phyloP scores from a whole-genome alignment of 176 grass and related monocot genomes.

The Stipa capillata region DNA sequence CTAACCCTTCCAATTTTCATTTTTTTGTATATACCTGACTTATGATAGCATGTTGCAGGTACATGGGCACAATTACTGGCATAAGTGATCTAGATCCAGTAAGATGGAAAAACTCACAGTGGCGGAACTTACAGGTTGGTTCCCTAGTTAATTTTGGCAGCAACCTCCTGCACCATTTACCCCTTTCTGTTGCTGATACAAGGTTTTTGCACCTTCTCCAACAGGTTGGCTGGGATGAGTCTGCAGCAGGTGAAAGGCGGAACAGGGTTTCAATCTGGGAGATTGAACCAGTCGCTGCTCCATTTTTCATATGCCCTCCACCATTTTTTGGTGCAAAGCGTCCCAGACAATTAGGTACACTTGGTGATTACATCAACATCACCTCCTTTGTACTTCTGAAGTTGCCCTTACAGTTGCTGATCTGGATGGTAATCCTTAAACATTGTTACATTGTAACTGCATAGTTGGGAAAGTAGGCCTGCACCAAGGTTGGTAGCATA shows the following conservation, averaged over 20 bases:
- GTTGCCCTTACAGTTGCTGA: background rate
- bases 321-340: slow-evolving; percentile 69
- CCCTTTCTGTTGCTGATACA: background rate
- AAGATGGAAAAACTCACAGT: slow-evolving; percentile 79
- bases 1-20: background rate
- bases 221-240: slow-evolving; percentile 88
- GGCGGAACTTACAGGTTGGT: slow-evolving; percentile 74
- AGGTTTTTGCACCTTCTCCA: background rate
- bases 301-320: slow-evolving; percentile 80
- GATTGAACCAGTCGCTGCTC: slow-evolving; percentile 68
- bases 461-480: background rate
- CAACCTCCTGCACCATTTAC: background rate
- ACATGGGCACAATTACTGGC: slow-evolving; percentile 88
- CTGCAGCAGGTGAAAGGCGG: slow-evolving; percentile 65
- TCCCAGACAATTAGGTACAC: slow-evolving; percentile 52
- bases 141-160: slow-evolving; percentile 16
- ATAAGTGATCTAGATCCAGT: slow-evolving; percentile 77
- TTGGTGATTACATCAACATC: background rate
- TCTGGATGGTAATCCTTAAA: background rate
- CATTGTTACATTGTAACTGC: background rate
- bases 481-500: background rate
- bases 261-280: slow-evolving; percentile 83
- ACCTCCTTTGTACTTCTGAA: background rate
- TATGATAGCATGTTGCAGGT: slow-evolving; percentile 38
- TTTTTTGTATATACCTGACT: background rate